Base-by-base conservation (phyloP, 768 basidiomycete species). In the Butyriboletus loyo region DNA sequence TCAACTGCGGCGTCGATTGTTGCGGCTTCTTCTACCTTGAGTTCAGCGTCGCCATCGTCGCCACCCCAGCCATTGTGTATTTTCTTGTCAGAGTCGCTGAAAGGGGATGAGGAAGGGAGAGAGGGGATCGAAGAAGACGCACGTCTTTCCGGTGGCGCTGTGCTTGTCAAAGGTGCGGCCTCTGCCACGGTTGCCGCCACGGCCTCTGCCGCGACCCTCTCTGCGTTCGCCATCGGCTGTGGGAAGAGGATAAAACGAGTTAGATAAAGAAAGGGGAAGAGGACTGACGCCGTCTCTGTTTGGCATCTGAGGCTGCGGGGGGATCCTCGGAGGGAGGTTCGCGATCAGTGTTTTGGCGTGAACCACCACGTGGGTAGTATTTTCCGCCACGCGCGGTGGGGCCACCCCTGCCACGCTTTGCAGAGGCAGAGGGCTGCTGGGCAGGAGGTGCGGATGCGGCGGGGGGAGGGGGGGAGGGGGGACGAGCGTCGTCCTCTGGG, bases 61-160 rank as follows among this genome's bases (percentile, higher is more conserved):
- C 89, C 91, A 58, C 96, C 96, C 96, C 96, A 98, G 59, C 86
- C 87, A 67, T 92, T 89, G 69, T 92, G 88, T 63, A 95, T 75
- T 77, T 92, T 92, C 82, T 98, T 98, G 61, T 94, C 90, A 40
- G 91, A 87, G 74, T 98, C 96, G 69, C 91, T 94, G 57, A 13
- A 52, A 43, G 52, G 31, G 50, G 53, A 52, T 57, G 54, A 55
- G 56, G 43, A 52, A 48, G 41, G 27, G 22, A 40, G 49, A 4
- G 47, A 45, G 37, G 17, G 31, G n/a, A 17, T 28, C 28, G 10
- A 53, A 39, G 25, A 21, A 19, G 21, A 78, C 86, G 57, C 62
- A 88, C 89, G 78, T 85, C 73, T 87, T 89, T 70, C 88, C 92
- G 36, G 92, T 92, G 65, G 81, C 82, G 63, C 87, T 89, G 72